These are phyloP conservation scores for Rhodotorula taiwanensis DNA, from an alignment of 768 basidiomycete genomes.

Conservation along the genomic window DNA sequence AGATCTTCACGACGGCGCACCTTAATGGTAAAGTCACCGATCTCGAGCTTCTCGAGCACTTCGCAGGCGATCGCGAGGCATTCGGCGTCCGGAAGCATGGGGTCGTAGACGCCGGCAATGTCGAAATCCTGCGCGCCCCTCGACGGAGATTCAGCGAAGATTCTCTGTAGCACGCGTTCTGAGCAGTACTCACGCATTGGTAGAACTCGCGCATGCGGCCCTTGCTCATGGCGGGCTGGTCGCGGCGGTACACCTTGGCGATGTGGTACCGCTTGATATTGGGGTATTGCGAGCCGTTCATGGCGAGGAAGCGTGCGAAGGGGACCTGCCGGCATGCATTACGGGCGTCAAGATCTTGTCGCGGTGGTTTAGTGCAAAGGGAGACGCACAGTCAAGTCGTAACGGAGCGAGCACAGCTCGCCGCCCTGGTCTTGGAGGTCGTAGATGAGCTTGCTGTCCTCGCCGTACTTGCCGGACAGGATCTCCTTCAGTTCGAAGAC, in stretches of 20 bases:
- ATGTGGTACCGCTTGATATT: slow-evolving; percentile 86
- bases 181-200: slow-evolving; percentile 64
- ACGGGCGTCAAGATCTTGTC: neutral
- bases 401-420: slow-evolving; percentile 85
- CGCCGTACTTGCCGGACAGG: slow-evolving; percentile 91
- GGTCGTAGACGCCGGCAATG: slow-evolving; percentile 82
- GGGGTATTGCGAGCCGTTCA: slow-evolving; percentile 70
- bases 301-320: slow-evolving; percentile 87
- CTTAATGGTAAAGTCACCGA: slow-evolving; percentile 93
- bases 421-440: slow-evolving; percentile 97
- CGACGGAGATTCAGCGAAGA: neutral
- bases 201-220: slow-evolving; percentile 98
- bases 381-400: slow-evolving; percentile 75
- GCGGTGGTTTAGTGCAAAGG: too few relatives aligned
- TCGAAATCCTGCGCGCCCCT: slow-evolving; percentile 99
- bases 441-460: slow-evolving; percentile 94
- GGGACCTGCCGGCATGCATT: slow-evolving; percentile 54
- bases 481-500: slow-evolving; percentile 97
- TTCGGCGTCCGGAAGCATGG: slow-evolving; percentile 97
- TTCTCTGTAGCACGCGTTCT: neutral
- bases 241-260: slow-evolving; percentile 95
- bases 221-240: slow-evolving; percentile 95
- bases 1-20: slow-evolving; percentile 45
- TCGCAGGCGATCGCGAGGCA: slow-evolving; percentile 74
- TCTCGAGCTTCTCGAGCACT: slow-evolving; percentile 70